These are phyloP conservation scores for Keithomyces neogunnii DNA, from an alignment of 2,329 filamentous ascomycete genomes.

Conservation along the genomic window DNA sequence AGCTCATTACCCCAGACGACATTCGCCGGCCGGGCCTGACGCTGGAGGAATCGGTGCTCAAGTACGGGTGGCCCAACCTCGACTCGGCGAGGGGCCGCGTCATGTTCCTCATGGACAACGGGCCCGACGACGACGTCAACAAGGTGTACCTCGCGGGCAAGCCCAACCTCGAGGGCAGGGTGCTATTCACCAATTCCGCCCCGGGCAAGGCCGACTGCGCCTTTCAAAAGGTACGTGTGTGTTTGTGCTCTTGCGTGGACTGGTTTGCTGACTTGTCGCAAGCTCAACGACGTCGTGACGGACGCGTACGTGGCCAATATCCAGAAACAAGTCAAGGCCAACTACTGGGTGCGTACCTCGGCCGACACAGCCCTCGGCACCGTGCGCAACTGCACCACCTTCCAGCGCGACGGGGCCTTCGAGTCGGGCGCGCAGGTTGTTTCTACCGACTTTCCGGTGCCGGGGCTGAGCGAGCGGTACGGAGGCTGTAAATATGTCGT, in stretches of 20 bases:
- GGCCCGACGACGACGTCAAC: slow-evolving; percentile 28
- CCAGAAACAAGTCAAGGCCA: slow-evolving; percentile 32
- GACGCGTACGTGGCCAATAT: slow-evolving; percentile 29
- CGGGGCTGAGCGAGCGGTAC: slow-evolving; percentile 35
- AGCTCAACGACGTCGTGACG: slow-evolving; percentile 34
- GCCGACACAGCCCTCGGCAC: slow-evolving; percentile 37
- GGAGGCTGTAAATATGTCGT: slow-evolving; percentile 34
- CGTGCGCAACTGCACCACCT: slow-evolving; percentile 28
- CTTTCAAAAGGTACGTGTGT: slow-evolving; percentile 30
- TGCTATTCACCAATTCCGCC: slow-evolving; percentile 38
- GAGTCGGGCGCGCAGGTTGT: slow-evolving; percentile 40
- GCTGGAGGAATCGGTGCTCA: slow-evolving; percentile 36
- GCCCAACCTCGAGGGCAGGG: slow-evolving; percentile 31
- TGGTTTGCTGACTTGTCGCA: not conserved
- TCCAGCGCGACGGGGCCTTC: slow-evolving; percentile 22
- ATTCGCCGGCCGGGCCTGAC: slow-evolving; percentile 30
- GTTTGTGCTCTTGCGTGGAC: not conserved
- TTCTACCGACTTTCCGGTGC: slow-evolving; percentile 38
- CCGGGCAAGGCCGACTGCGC: slow-evolving; percentile 37
- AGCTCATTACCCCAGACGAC: slow-evolving; percentile 39
- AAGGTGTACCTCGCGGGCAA: slow-evolving; percentile 26
- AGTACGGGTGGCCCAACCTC: slow-evolving; percentile 39
- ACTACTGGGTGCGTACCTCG: slow-evolving; percentile 40
- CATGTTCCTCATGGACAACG: slow-evolving; percentile 44
- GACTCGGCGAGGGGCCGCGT: slow-evolving; percentile 34